Conservation (phyloP, 1,139 yeast species). For the Yamadazyma atlantica region DNA sequence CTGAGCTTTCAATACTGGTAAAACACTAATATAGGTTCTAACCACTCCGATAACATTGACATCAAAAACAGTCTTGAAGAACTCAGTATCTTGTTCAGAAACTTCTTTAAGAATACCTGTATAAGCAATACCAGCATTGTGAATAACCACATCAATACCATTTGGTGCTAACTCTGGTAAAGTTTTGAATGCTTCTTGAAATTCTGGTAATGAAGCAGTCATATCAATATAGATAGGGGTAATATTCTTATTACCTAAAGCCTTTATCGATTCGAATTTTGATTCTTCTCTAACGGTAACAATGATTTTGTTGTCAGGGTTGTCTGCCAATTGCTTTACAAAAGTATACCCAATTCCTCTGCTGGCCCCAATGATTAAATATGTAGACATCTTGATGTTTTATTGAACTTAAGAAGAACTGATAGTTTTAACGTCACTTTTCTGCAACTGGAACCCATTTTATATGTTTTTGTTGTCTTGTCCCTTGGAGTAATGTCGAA, state of each 20-base stretch:
- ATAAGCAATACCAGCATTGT: slow-evolving; percentile 19
- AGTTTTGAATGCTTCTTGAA: slow-evolving; percentile 4
- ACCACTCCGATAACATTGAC: slow-evolving; percentile 16
- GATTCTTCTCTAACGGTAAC: slow-evolving; percentile 20
- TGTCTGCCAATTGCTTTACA: slow-evolving; percentile 12
- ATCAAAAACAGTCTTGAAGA: slow-evolving; percentile 20
- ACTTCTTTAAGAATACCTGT: slow-evolving; percentile 1
- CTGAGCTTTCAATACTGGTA: background rate
- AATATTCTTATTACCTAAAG: slow-evolving; percentile 9
- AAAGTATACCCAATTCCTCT: slow-evolving; percentile 22
- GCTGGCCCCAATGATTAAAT: slow-evolving; percentile 22
- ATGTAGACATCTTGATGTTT: slow-evolving; percentile 12
- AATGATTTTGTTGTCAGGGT: slow-evolving; percentile 12
- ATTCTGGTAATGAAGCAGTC: no score
- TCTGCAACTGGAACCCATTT: no score
- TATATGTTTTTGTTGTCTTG: no score
- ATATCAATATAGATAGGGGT: slow-evolving; percentile 13
- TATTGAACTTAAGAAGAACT: no score
- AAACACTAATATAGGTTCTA: background rate
- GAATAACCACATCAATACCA: slow-evolving; percentile 18
- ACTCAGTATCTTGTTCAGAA: slow-evolving; percentile 10
- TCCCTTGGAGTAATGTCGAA: no score
- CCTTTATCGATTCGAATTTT: slow-evolving; percentile 12
- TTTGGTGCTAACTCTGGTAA: slow-evolving; percentile 9
- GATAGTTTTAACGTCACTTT: no score